phyloP scores from a whole-genome alignment of 345 rosid species.

The Salix koriyanagi region DNA sequence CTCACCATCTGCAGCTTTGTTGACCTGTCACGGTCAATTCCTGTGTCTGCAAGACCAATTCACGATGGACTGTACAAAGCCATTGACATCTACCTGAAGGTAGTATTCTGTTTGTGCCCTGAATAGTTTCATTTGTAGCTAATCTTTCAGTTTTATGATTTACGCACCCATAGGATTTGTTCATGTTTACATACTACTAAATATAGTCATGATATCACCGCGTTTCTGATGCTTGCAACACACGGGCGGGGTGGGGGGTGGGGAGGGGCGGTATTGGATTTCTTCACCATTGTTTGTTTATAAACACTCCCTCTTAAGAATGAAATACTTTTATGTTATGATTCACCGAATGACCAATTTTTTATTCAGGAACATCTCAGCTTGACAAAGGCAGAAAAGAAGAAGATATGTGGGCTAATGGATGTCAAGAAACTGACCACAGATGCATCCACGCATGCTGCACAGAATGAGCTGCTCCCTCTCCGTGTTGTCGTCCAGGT shows the following conservation, averaged over 20 bases:
- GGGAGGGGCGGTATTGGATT: neutral
- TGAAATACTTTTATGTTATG: neutral
- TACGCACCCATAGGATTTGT: neutral
- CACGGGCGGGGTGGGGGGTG: too few relatives aligned
- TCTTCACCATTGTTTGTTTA: neutral
- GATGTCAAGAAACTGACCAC: slow-evolving; percentile 71
- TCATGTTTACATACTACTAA: neutral
- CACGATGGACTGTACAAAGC: slow-evolving; percentile 85
- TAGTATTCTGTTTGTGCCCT: slow-evolving; percentile 13
- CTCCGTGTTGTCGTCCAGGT: slow-evolving; percentile 87
- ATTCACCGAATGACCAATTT: neutral
- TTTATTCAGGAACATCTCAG: slow-evolving; percentile 61
- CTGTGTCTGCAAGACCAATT: slow-evolving; percentile 64
- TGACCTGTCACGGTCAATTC: slow-evolving; percentile 50
- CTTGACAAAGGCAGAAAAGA: slow-evolving; percentile 67
- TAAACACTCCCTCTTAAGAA: neutral
- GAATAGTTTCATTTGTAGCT: neutral
- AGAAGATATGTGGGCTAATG: slow-evolving; percentile 70
- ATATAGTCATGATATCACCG: neutral
- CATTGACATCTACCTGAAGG: slow-evolving; percentile 76
- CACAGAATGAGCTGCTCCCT: slow-evolving; percentile 84
- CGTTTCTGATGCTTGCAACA: neutral
- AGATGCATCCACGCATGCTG: slow-evolving; percentile 76
- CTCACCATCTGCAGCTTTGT: slow-evolving; percentile 50
- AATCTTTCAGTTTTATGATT: neutral